phyloP scores from a whole-genome alignment of 176 grass and related monocot genomes.

The Oryza australiensis region DNA sequence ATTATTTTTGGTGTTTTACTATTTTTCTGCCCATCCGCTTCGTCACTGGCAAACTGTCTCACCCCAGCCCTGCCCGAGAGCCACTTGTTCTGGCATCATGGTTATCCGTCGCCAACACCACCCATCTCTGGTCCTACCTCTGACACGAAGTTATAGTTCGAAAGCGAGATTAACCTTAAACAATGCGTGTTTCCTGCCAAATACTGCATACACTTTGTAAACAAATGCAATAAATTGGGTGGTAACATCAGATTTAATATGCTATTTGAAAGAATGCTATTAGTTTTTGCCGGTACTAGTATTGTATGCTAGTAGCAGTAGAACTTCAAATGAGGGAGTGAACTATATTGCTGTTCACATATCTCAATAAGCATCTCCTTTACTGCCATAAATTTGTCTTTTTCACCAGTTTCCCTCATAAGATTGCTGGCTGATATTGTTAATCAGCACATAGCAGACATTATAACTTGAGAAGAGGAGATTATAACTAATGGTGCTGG shows the following conservation, averaged over 20 bases:
- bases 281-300: background rate
- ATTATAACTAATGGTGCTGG: background rate
- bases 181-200: background rate
- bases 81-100: background rate
- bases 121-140: background rate
- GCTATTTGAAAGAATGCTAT: background rate
- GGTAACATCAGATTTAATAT: background rate
- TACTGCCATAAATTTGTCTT: conserved; percentile 27
- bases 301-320: background rate
- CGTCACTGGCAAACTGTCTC: background rate
- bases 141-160: background rate
- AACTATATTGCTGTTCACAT: background rate
- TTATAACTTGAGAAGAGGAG: conserved; percentile 18
- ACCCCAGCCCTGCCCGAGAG: background rate
- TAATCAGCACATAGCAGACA: background rate
- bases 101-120: background rate
- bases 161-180: background rate
- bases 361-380: background rate
- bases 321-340: background rate
- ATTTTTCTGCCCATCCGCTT: background rate
- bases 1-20: background rate
- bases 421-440: conserved; percentile 6
- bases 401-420: conserved; percentile 1
- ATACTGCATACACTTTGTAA: background rate
- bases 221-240: conserved; percentile 7